Evolutionary conservation across 768 basidiomycete genomes (phyloP), one percentile per base, ranked within the genome.

Genomic region (Gloeophyllum trabeum): DNA sequence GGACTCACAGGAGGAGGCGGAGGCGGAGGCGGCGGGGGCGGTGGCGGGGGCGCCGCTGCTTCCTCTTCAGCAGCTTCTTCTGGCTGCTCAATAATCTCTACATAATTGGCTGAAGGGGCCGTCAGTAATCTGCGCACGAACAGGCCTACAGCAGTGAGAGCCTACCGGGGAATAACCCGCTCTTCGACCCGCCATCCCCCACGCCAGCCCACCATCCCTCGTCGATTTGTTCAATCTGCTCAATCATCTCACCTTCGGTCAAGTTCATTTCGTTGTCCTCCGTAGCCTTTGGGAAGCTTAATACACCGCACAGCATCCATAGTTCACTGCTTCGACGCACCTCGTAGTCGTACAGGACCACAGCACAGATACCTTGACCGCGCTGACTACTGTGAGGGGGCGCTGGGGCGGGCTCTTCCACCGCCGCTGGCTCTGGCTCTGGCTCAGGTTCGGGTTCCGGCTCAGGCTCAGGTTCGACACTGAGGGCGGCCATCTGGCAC

Each of bases 141-240:
- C 12, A 36, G 14, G 32, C 38, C 6, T n/a, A 26, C 4, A 39
- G 24, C 40, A 23, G 36, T 5, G 22, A n/a, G 24, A 20, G 42
- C 71, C 19, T 49, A 88, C 85, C 73, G 45, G 91, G 92, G 77
- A 94, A 96, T 24, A 93, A 59, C 5, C 92, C 93, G 4, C 61
- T 66, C 64, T 83, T 81, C 3, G 52, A 35, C 4, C 89, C 90
- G 19, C 67, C 71, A 32, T 68, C 61, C 23, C 79, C 80, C 39
- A 77, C 66, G 18, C 89, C 93, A 44, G 67, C 73, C 93, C 92
- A 96, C 93, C 93, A 98, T 4, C 87, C 86, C 50, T 88, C 85
- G 49, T 83, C 88, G 13, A 88, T 60, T 59, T 87, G 79, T 59
- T 91, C 86, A 37, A 94, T 77, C 48, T 84, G 75, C 43, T 82